Conservation (phyloP, 2,329 filamentous ascomycete genomes). For the Apiospora sp. region DNA sequence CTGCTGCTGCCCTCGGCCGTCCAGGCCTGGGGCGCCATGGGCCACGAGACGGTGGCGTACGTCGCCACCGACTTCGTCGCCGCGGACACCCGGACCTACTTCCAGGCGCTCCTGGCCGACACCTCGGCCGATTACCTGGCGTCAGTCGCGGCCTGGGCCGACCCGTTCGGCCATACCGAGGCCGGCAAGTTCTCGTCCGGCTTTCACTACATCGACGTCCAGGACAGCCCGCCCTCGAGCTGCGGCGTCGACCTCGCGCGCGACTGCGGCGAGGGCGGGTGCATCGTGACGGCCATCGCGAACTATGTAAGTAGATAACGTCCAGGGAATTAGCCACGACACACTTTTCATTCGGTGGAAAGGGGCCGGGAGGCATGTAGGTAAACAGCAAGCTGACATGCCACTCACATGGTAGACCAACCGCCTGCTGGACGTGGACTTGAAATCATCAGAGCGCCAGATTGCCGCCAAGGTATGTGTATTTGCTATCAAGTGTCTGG, state of each 20-base stretch:
- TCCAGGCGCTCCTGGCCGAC: constrained; percentile 54
- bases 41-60: constrained; percentile 63
- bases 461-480: constrained; percentile 49
- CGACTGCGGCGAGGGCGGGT: constrained; percentile 69
- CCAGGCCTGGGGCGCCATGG: constrained; percentile 52
- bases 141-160: constrained; percentile 58
- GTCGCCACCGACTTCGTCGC: constrained; percentile 58
- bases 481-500: constrained; percentile 29
- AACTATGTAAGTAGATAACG: constrained; percentile 39
- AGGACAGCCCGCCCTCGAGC: constrained; percentile 64
- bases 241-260: constrained; percentile 66
- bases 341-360: background rate
- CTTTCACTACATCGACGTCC: constrained; percentile 67
- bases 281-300: constrained; percentile 63
- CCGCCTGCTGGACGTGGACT: constrained; percentile 38
- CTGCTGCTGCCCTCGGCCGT: constrained; percentile 33
- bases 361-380: background rate
- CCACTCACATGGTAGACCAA: constrained; percentile 32
- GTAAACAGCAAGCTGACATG: background rate
- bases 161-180: constrained; percentile 55
- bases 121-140: constrained; percentile 56
- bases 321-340: background rate
- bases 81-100: constrained; percentile 49
- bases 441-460: constrained; percentile 39
- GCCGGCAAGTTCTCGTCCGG: constrained; percentile 55